These are phyloP conservation scores for Penicillium subrubescens DNA, from an alignment of 495 filamentous ascomycete genomes.

Conservation along the genomic window DNA sequence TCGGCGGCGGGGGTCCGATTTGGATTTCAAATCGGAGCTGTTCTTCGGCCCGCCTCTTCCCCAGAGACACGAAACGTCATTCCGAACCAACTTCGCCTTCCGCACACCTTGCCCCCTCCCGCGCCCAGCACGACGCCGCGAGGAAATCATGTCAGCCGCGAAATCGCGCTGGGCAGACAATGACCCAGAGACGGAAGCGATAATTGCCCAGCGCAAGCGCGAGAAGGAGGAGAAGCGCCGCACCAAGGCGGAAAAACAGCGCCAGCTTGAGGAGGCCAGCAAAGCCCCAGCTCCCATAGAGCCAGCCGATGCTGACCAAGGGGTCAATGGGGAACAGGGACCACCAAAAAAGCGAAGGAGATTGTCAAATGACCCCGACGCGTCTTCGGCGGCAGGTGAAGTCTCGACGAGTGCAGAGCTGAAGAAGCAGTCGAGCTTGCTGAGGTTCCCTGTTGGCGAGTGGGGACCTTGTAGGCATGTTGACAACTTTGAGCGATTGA, in stretches of 20 bases:
- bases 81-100: slow-evolving; percentile 19
- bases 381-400: slow-evolving; percentile 30
- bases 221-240: slow-evolving; percentile 92
- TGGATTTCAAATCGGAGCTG: slow-evolving; percentile 41
- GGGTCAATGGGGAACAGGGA: slow-evolving; percentile 27
- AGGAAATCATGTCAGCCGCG: slow-evolving; percentile 57
- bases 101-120: neutral
- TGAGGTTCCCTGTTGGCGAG: slow-evolving; percentile 68
- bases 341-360: slow-evolving; percentile 49
- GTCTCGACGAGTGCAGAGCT: slow-evolving; percentile 26
- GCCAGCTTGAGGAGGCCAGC: slow-evolving; percentile 63
- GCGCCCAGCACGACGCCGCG: slow-evolving; percentile 1
- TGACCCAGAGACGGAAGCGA: slow-evolving; percentile 66
- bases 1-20: slow-evolving; percentile 31
- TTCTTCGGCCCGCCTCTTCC: slow-evolving; percentile 30
- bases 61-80: slow-evolving; percentile 35
- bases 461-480: slow-evolving; percentile 81
- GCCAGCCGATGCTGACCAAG: slow-evolving; percentile 16
- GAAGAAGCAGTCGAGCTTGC: slow-evolving; percentile 45
- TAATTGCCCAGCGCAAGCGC: slow-evolving; percentile 70
- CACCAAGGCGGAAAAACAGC: slow-evolving; percentile 81
- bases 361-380: slow-evolving; percentile 47
- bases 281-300: slow-evolving; percentile 33
- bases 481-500: slow-evolving; percentile 87
- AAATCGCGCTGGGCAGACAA: slow-evolving; percentile 89